Evolutionary conservation across 345 rosid species (phyloP).

Genomic region (Cardamine occulta): DNA sequence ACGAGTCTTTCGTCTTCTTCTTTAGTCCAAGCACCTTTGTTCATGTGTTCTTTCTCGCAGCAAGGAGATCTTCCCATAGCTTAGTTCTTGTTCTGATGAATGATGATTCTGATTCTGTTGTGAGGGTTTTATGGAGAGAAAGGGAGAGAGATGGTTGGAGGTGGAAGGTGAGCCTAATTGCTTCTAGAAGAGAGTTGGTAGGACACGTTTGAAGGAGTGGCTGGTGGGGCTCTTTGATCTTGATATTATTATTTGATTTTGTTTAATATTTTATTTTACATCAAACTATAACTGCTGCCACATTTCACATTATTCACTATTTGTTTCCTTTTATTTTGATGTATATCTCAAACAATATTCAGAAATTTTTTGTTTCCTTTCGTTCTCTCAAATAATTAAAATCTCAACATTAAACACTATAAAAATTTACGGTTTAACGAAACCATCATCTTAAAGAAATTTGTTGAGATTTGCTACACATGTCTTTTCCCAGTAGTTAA

Average conservation of each 20-base stretch:
- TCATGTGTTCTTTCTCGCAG: conserved; percentile 66
- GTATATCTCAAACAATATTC: not conserved
- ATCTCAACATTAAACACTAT: no score
- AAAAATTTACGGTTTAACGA: no score
- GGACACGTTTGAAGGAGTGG: conserved; percentile 83
- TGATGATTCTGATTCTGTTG: conserved; percentile 17
- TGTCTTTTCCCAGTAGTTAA: no score
- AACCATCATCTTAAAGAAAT: no score
- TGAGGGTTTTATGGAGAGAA: conserved; percentile 36
- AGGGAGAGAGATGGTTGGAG: conserved; percentile 34
- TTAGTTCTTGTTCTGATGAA: not conserved
- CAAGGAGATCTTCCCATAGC: conserved; percentile 77
- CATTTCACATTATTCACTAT: conserved; percentile 29
- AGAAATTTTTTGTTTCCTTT: not conserved
- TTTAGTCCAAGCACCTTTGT: conserved; percentile 74
- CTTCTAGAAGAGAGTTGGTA: conserved; percentile 99
- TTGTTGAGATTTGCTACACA: no score
- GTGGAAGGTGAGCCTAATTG: conserved; percentile 51
- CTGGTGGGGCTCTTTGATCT: conserved; percentile 53
- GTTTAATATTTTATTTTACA: conserved; percentile 43
- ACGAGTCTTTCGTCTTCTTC: conserved; percentile 59
- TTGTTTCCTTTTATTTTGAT: not conserved
- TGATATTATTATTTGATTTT: conserved; percentile 25
- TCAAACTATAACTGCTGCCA: conserved; percentile 42
- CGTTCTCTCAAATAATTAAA: no score